Percentiles rank a stretch among this genome's conserved stretches.
phyloP scores from a whole-genome alignment of 2,329 filamentous ascomycete species.

The Diplodia intermedia region DNA sequence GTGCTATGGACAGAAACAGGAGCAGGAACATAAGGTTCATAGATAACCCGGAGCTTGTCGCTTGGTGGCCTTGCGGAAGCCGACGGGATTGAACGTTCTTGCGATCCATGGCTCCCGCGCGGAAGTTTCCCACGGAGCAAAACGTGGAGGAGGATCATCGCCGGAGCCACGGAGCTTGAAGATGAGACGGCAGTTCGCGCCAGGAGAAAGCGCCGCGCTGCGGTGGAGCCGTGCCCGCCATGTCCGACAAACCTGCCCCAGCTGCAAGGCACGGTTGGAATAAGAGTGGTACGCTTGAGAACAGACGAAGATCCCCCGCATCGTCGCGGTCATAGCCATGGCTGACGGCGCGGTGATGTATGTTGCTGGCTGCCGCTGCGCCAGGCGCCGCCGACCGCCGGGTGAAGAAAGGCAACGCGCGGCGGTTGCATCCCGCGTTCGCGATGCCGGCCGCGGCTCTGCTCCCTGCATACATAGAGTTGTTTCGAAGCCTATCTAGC shows the following conservation, averaged over 20 bases:
- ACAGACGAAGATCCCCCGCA: constrained; percentile 23
- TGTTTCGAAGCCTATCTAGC: constrained; percentile 26
- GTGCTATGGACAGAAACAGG: neutral
- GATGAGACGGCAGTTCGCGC: constrained; percentile 17
- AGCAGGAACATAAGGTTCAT: constrained; percentile 13
- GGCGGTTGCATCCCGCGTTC: constrained; percentile 5
- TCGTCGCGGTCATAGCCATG: neutral
- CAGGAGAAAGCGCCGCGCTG: constrained; percentile 6
- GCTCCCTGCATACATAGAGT: constrained; percentile 16
- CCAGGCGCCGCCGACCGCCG: neutral
- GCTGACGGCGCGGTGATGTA: neutral
- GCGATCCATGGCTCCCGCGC: neutral
- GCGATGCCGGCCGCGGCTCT: constrained; percentile 9
- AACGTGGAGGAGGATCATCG: neutral
- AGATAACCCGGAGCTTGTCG: constrained; percentile 4
- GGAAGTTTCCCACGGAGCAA: neutral
- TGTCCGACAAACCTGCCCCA: neutral
- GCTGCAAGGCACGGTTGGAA: constrained; percentile 23
- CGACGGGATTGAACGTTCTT: neutral
- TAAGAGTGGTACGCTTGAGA: constrained; percentile 16
- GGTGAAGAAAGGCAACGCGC: constrained; percentile 17
- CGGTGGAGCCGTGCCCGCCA: constrained; percentile 22
- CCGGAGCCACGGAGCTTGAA: neutral
- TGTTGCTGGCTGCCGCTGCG: neutral
- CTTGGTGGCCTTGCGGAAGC: constrained; percentile 18